Evolutionary conservation across 2,329 filamentous ascomycete genomes (phyloP).

Genomic region (Microcera coccophila): DNA sequence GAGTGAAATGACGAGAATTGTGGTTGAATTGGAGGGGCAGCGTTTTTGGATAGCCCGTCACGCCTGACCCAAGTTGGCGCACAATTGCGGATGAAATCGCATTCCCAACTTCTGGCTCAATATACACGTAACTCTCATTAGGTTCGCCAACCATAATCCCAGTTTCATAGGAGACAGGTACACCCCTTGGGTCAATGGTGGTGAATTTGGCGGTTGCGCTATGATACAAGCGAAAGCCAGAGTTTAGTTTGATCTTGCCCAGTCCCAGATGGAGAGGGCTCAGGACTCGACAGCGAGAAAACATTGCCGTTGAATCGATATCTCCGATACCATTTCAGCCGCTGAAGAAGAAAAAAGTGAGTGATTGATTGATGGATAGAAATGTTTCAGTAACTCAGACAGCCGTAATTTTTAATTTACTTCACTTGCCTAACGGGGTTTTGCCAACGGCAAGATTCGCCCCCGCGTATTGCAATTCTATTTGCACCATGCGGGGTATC

Average conservation of each 20-base stretch:
- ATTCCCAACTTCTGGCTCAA: constrained; percentile 14
- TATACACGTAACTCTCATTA: constrained; percentile 8
- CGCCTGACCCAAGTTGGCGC: constrained; percentile 7
- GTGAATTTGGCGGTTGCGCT: constrained; percentile 10
- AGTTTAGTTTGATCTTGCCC: not conserved
- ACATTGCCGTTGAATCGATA: too few species aligned
- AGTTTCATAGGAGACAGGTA: constrained; percentile 7
- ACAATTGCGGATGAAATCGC: constrained; percentile 9
- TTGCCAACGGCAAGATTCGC: too few species aligned
- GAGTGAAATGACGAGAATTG: constrained; percentile 8
- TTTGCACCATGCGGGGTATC: too few species aligned
- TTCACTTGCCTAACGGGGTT: too few species aligned
- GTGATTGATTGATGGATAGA: too few species aligned
- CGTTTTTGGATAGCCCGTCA: constrained; percentile 2
- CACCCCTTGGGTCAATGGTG: constrained; percentile 9
- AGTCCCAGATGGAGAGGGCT: not conserved
- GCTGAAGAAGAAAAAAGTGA: too few species aligned
- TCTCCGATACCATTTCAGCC: too few species aligned
- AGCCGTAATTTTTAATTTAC: too few species aligned
- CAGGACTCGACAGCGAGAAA: not conserved
- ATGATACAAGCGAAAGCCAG: constrained; percentile 6
- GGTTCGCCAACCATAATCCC: constrained; percentile 12
- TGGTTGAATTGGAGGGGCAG: constrained; percentile 11
- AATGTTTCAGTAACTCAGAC: too few species aligned
- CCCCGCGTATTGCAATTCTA: too few species aligned